Conservation (phyloP, 148 eudicot genomes). For the Heliosperma pusillum region DNA sequence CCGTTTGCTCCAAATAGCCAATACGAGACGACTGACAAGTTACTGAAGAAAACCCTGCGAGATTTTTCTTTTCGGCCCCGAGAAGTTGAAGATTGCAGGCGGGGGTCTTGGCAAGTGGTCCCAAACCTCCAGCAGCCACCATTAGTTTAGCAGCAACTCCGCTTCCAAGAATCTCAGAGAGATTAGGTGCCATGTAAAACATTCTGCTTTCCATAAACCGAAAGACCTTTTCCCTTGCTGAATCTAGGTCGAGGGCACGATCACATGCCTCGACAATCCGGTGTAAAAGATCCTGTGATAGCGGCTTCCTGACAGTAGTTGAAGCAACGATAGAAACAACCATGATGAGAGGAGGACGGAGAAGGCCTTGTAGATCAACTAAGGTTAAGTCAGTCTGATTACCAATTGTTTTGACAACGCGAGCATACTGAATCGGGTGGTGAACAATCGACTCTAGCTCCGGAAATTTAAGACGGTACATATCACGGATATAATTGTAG, state of each 20-base stretch:
- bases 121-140: conserved; percentile 96
- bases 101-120: conserved; percentile 88
- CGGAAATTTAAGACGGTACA: conserved; percentile 28
- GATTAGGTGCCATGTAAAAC: conserved; percentile 95
- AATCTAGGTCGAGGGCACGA: conserved; percentile 81
- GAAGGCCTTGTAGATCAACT: conserved; percentile 84
- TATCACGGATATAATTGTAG: conserved; percentile 87
- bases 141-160: conserved; percentile 95
- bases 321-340: conserved; percentile 96
- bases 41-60: conserved; percentile 98
- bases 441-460: conserved; percentile 91
- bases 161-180: conserved; percentile 90
- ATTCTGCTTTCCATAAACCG: conserved; percentile 94
- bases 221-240: conserved; percentile 79
- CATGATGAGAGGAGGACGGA: conserved; percentile 94
- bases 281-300: conserved; percentile 70
- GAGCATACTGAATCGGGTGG: conserved; percentile 97
- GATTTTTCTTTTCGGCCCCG: conserved; percentile 78
- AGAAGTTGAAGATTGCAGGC: conserved; percentile 95
- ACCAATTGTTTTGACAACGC: conserved; percentile 89
- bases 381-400: conserved; percentile 88
- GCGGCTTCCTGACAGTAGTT: conserved; percentile 93
- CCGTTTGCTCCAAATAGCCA: conserved; percentile 85
- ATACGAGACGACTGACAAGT: conserved; percentile 85
- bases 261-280: conserved; percentile 92